phyloP scores from a whole-genome alignment of 2,329 filamentous ascomycete genomes.

The Atkinsonella texensis region DNA sequence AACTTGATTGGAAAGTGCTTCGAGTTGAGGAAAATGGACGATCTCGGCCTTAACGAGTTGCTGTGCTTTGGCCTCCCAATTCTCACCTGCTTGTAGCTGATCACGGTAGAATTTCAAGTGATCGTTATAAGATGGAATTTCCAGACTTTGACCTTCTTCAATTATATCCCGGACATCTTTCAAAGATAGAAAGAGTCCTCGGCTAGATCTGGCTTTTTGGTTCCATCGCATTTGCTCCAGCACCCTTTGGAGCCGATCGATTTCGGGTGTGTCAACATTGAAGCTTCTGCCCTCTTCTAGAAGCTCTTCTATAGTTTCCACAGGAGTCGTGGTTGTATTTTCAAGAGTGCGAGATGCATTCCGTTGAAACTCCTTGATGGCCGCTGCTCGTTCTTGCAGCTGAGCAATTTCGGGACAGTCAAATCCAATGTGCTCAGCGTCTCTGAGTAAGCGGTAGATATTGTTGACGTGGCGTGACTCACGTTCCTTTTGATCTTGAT shows the following conservation, averaged over 20 bases:
- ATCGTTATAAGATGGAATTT: conserved; percentile 69
- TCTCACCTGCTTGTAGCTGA: conserved; percentile 62
- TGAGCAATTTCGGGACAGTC: conserved; percentile 84
- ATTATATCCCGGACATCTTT: conserved; percentile 72
- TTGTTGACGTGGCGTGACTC: conserved; percentile 84
- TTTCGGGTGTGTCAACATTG: conserved; percentile 82
- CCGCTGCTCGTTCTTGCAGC: conserved; percentile 72
- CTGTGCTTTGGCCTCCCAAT: conserved; percentile 87
- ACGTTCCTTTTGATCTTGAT: conserved; percentile 63
- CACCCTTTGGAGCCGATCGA: conserved; percentile 68
- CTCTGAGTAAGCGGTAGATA: conserved; percentile 69
- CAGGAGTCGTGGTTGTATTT: conserved; percentile 49
- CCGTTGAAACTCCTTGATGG: conserved; percentile 73
- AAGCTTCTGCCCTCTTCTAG: conserved; percentile 83
- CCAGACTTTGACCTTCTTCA: conserved; percentile 61
- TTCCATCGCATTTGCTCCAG: conserved; percentile 85
- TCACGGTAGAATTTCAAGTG: conserved; percentile 66
- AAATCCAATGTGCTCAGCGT: conserved; percentile 81
- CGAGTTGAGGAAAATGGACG: conserved; percentile 88
- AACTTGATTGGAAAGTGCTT: conserved; percentile 79
- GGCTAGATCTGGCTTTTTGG: conserved; percentile 56
- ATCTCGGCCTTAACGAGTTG: conserved; percentile 87
- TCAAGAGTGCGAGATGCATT: conserved; percentile 60
- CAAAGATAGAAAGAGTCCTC: conserved; percentile 56
- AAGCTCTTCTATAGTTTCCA: conserved; percentile 73